A percentile compares a stretch with the other conserved stretches of the same genome.
These are phyloP conservation scores for Eimeria acervulina DNA, from an alignment of 169 alveolate species.

Conservation along the genomic window DNA sequence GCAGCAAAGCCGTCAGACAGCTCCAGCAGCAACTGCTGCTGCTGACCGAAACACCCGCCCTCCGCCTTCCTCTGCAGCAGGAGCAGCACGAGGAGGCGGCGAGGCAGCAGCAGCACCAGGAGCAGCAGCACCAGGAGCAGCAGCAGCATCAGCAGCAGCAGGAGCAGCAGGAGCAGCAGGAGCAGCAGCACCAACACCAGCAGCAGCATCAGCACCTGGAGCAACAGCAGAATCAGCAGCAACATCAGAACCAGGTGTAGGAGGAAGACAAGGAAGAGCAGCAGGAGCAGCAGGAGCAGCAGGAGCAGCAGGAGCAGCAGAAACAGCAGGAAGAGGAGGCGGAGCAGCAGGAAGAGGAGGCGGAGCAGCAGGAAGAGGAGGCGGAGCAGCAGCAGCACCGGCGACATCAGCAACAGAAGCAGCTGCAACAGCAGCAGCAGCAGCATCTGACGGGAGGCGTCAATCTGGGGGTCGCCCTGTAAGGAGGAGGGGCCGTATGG, in stretches of 20 bases:
- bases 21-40: background rate
- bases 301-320: background rate
- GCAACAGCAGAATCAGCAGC: background rate
- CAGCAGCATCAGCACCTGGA: no score
- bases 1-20: background rate
- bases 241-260: background rate
- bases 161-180: background rate
- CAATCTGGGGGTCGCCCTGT: background rate
- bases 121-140: background rate
- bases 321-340: background rate
- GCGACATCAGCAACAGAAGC: background rate
- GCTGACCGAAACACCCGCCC: background rate
- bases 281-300: background rate
- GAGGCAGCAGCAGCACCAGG: background rate
- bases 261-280: background rate
- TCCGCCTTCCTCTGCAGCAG: background rate
- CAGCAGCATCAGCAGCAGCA: background rate
- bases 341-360: background rate
- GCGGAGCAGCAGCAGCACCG: background rate
- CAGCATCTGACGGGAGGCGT: background rate
- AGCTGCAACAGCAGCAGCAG: conserved; percentile 16
- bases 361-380: background rate
- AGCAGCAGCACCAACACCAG: no score
- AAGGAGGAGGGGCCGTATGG: background rate
- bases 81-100: background rate